These are phyloP conservation scores for Leucaena leucocephala DNA, from an alignment of 306 rosid species.

Conservation along the genomic window DNA sequence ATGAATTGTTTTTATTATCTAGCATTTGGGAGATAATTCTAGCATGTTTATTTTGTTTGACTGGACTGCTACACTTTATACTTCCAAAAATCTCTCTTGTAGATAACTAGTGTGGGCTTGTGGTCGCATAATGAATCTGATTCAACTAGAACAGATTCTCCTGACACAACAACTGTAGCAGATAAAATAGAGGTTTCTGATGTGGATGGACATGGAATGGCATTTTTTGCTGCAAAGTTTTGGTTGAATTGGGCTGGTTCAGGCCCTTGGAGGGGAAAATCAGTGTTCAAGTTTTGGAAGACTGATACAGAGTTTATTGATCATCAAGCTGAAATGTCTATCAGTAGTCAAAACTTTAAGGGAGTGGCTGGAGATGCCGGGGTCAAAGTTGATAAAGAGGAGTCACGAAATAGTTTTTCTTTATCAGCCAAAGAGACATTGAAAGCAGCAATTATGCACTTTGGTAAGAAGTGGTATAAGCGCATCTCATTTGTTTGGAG, in stretches of 20 bases:
- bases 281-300: conserved; percentile 64
- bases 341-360: conserved; percentile 52
- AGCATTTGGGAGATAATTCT: conserved; percentile 14
- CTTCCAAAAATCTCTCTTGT: conserved; percentile 25
- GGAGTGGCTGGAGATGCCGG: conserved; percentile 56
- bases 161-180: conserved; percentile 42
- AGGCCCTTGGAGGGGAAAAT: conserved; percentile 66
- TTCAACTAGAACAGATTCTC: conserved; percentile 43
- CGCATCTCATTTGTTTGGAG: conserved; percentile 76
- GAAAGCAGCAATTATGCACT: conserved; percentile 68
- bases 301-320: conserved; percentile 66
- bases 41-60: conserved; percentile 38
- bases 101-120: conserved; percentile 86
- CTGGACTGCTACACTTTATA: conserved; percentile 24
- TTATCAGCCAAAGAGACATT: conserved; percentile 74
- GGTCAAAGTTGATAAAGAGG: conserved; percentile 66
- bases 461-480: conserved; percentile 77
- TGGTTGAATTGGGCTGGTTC: conserved; percentile 82
- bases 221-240: conserved; percentile 64
- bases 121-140: conserved; percentile 78
- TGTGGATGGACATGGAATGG: conserved; percentile 61
- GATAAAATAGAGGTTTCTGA: conserved; percentile 57
- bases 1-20: background rate
- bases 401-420: conserved; percentile 55
- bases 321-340: conserved; percentile 62